These are phyloP conservation scores for Coemansia sp. DNA, from an alignment of 192 early-diverging fungal genomes.

Conservation along the genomic window DNA sequence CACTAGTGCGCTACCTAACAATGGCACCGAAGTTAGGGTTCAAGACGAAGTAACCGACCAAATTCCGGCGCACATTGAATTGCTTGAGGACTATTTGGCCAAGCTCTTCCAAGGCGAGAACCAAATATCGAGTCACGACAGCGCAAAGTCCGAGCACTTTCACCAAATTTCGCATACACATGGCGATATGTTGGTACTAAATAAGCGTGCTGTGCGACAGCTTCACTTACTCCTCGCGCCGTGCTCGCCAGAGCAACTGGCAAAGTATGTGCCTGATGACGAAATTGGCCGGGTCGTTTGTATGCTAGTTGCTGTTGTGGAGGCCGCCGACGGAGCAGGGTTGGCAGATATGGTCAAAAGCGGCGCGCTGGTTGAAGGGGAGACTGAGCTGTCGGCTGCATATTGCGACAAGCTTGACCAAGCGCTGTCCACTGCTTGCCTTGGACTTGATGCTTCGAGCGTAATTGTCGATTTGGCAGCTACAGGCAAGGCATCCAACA, in stretches of 20 bases:
- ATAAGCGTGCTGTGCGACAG: constrained; percentile 29
- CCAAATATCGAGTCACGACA: constrained; percentile 4
- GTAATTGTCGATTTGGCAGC: constrained; percentile 28
- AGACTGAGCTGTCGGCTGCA: constrained; percentile 14
- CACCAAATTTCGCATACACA: constrained; percentile 6
- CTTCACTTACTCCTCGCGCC: constrained; percentile 19
- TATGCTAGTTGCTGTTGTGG: constrained; percentile 31
- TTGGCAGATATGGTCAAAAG: constrained; percentile 40
- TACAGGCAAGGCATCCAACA: constrained; percentile 30
- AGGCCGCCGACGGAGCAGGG: constrained; percentile 23
- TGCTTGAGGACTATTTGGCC: constrained; percentile 31
- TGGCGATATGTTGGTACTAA: constrained; percentile 12
- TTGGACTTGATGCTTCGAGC: constrained; percentile 42
- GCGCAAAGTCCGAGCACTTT: constrained; percentile 9
- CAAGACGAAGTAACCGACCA: neutral
- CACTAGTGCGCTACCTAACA: neutral
- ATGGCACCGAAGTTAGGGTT: neutral
- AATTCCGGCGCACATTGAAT: constrained; percentile 4
- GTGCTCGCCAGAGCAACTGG: constrained; percentile 22
- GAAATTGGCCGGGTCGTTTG: constrained; percentile 22
- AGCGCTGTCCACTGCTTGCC: constrained; percentile 20
- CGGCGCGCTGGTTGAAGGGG: constrained; percentile 24
- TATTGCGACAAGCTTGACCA: constrained; percentile 27
- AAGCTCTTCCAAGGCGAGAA: constrained; percentile 45
- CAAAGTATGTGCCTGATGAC: constrained; percentile 19